These are phyloP conservation scores for Phytophthora rubi DNA, from an alignment of 352 stramenopile species.

Conservation along the genomic window DNA sequence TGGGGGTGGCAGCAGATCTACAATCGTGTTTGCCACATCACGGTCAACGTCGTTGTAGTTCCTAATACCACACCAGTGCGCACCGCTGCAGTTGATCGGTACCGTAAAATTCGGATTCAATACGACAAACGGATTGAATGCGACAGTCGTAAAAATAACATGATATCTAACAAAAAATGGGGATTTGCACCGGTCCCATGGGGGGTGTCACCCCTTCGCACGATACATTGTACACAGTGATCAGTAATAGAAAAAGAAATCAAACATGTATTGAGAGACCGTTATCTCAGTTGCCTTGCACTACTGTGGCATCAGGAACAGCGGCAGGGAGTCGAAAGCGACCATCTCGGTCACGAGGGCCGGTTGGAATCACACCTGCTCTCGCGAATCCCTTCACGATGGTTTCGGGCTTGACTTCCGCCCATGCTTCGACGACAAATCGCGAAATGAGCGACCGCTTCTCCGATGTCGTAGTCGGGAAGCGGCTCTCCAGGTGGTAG, in stretches of 20 bases:
- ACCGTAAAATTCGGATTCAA: neutral
- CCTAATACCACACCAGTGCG: no score
- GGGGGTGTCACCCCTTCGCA: neutral
- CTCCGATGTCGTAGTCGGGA: neutral
- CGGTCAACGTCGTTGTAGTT: no score
- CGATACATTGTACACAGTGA: no score
- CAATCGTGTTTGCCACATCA: no score
- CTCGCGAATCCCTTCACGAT: neutral
- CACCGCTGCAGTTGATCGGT: neutral
- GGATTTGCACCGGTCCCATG: neutral
- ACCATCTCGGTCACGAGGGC: neutral
- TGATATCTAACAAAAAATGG: neutral
- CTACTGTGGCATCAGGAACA: neutral
- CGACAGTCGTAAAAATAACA: neutral
- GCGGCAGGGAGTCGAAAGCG: neutral
- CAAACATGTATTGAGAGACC: neutral
- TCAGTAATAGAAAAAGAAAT: neutral
- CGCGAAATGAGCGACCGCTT: neutral
- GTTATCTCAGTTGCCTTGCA: neutral
- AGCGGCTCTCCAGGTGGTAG: neutral
- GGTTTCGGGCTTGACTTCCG: neutral
- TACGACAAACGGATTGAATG: neutral
- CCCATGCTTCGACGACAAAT: neutral
- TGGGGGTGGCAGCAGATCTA: no score
- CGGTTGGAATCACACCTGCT: neutral